A percentile compares a stretch with the other conserved stretches of the same genome.
phyloP scores from a whole-genome alignment of 140 eudicot genomes.

The Senecio squalidus region DNA sequence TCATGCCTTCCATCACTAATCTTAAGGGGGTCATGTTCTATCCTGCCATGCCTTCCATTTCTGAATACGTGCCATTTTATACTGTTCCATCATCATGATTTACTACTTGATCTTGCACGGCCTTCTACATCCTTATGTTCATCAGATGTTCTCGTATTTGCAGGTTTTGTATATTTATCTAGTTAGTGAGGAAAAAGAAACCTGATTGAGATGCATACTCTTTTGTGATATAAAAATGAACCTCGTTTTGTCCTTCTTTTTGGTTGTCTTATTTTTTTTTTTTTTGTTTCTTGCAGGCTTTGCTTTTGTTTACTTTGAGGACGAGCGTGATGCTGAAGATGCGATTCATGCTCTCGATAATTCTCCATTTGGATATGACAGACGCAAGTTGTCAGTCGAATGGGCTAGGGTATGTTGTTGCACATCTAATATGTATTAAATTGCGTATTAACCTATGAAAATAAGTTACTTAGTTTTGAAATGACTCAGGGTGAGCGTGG shows the following conservation, averaged over 20 bases:
- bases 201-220: conserved; percentile 36
- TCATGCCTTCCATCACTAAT: conserved; percentile 48
- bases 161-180: conserved; percentile 68
- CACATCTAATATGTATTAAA: neutral
- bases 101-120: conserved; percentile 72
- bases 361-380: conserved; percentile 70
- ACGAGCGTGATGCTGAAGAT: conserved; percentile 93
- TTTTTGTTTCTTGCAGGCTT: conserved; percentile 48
- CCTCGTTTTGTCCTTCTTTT: neutral
- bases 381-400: conserved; percentile 75
- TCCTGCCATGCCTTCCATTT: conserved; percentile 73
- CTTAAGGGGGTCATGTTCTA: conserved; percentile 51
- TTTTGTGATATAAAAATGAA: conserved; percentile 13
- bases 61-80: conserved; percentile 63
- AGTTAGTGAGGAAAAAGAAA: conserved; percentile 40
- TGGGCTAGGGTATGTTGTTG: conserved; percentile 76
- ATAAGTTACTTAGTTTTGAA: neutral
- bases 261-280: conserved; percentile 13
- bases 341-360: conserved; percentile 80
- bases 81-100: conserved; percentile 50
- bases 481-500: conserved; percentile 81
- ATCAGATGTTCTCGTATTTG: conserved; percentile 67
- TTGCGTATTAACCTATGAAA: neutral
- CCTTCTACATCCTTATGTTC: conserved; percentile 66
- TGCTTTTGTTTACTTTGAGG: conserved; percentile 94